These are phyloP conservation scores for Rhodotorula sp. DNA, from an alignment of 1,284 basidiomycete species.

Conservation along the genomic window DNA sequence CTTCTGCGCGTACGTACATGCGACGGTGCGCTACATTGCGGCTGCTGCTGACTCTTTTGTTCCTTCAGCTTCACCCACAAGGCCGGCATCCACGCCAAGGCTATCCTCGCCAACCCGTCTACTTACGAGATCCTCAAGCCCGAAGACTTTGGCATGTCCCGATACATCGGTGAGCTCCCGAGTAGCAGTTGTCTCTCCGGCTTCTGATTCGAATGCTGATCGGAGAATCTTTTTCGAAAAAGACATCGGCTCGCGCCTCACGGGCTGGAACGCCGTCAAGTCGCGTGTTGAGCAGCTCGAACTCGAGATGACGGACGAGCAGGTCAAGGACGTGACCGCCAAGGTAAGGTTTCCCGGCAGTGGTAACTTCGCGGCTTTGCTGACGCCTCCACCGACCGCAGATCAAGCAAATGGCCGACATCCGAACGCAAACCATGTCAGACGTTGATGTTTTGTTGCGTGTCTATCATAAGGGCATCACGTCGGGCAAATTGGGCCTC, in stretches of 20 bases:
- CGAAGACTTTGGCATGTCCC: constrained; percentile 87
- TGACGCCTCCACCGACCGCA: background rate
- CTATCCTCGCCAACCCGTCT: constrained; percentile 98
- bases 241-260: constrained; percentile 72
- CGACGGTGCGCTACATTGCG: no score
- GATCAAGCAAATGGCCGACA: constrained; percentile 67
- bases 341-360: constrained; percentile 52
- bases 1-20: constrained; percentile 69
- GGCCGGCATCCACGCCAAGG: constrained; percentile 99
- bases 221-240: constrained; percentile 54
- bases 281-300: constrained; percentile 79
- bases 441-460: constrained; percentile 96
- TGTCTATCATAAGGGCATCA: constrained; percentile 56
- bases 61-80: constrained; percentile 83
- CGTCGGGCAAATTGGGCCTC: constrained; percentile 41
- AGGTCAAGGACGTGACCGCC: constrained; percentile 92
- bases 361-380: background rate
- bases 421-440: constrained; percentile 97
- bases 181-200: no score
- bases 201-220: no score
- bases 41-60: no score
- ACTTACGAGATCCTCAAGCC: constrained; percentile 96
- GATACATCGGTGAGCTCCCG: constrained; percentile 64
- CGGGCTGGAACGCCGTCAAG: constrained; percentile 66
- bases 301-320: constrained; percentile 52